Conservation (phyloP, 495 filamentous ascomycete species). For the Aspergillus campestris region DNA sequence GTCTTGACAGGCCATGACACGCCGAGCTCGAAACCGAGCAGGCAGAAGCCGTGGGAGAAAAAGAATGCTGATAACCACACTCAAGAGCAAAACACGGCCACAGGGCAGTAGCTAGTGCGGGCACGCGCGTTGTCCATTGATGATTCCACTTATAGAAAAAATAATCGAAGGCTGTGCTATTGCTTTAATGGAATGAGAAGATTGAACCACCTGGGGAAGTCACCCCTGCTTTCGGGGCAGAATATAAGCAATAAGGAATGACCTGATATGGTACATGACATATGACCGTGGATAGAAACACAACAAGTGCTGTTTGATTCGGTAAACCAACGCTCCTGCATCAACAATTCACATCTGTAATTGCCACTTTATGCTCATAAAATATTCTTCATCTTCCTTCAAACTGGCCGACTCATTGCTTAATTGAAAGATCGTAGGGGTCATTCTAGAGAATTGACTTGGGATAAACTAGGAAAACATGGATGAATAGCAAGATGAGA, state of each 20-base stretch:
- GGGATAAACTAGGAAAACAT: background rate
- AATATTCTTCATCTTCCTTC: conserved; percentile 15
- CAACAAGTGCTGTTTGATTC: conserved; percentile 7
- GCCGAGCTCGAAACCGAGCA: conserved; percentile 41
- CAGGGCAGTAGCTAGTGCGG: no score
- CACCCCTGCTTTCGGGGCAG: no score
- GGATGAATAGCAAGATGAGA: background rate
- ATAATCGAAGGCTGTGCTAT: no score
- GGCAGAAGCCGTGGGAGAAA: conserved; percentile 79
- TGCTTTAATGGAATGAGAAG: no score
- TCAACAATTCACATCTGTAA: conserved; percentile 12
- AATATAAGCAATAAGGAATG: conserved; percentile 3
- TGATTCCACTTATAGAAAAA: no score
- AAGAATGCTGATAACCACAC: conserved; percentile 11
- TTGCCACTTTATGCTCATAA: conserved; percentile 13
- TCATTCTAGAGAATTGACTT: no score
- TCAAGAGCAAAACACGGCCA: no score
- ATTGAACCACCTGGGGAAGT: no score
- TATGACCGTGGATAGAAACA: conserved; percentile 4
- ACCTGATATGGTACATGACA: conserved; percentile 5
- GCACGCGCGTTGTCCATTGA: no score
- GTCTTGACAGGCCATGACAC: conserved; percentile 57
- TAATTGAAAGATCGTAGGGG: no score
- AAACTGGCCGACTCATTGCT: conserved; percentile 9
- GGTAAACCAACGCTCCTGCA: conserved; percentile 16